Conservation (phyloP, 1,284 basidiomycete genomes). For the Xerocomus minutiporus region DNA sequence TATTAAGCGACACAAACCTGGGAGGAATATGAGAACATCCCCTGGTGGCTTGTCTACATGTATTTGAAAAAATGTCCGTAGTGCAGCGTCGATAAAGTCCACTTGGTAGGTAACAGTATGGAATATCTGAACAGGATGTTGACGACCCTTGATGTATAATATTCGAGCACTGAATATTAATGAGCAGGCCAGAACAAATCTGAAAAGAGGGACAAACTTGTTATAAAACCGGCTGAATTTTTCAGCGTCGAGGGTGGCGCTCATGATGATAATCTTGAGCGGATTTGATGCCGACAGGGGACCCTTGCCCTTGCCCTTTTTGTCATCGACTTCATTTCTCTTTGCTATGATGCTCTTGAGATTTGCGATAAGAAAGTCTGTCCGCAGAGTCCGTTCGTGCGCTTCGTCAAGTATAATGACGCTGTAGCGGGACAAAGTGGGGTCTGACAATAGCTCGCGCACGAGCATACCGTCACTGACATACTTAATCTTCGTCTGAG, state of each 20-base stretch:
- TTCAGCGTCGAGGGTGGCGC: conserved; percentile 92
- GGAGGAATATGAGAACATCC: conserved; percentile 91
- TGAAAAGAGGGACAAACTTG: conserved; percentile 47
- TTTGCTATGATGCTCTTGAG: conserved; percentile 81
- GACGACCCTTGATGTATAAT: conserved; percentile 88
- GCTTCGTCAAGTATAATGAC: conserved; percentile 95
- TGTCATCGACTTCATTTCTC: conserved; percentile 48
- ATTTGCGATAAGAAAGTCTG: conserved; percentile 90
- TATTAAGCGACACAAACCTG: conserved; percentile 46
- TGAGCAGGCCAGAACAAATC: conserved; percentile 7
- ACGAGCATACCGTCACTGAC: conserved; percentile 97
- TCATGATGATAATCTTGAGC: conserved; percentile 95
- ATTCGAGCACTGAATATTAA: conserved; percentile 75
- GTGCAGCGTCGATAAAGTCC: conserved; percentile 87
- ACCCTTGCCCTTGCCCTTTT: conserved; percentile 40
- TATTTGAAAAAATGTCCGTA: conserved; percentile 89
- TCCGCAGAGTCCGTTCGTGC: conserved; percentile 92
- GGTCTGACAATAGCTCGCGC: conserved; percentile 80
- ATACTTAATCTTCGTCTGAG: conserved; percentile 85
- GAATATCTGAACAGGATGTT: conserved; percentile 84
- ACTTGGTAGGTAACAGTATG: conserved; percentile 69
- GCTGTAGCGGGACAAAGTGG: conserved; percentile 79
- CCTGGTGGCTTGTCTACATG: conserved; percentile 78
- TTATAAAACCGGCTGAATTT: conserved; percentile 89
- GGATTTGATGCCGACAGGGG: conserved; percentile 40